Conservation (phyloP, 1,284 basidiomycete genomes). For the Austroboletus niveus region DNA sequence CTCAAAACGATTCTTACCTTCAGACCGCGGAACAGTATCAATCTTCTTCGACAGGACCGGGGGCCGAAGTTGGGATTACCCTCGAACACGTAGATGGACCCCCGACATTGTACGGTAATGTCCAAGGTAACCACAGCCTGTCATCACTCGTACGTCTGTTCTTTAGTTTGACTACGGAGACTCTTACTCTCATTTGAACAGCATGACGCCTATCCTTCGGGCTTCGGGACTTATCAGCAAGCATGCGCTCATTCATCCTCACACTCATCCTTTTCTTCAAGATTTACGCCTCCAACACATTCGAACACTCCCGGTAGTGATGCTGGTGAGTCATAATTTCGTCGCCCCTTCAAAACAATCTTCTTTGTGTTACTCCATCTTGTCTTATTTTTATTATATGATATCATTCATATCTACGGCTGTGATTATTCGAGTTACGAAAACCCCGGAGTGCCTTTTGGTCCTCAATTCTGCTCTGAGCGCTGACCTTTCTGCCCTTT, state of each 20-base stretch:
- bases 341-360: neutral
- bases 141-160: slow-evolving; percentile 27
- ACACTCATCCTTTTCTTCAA: slow-evolving; percentile 15
- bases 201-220: slow-evolving; percentile 15
- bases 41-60: slow-evolving; percentile 2
- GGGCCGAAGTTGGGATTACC: slow-evolving; percentile 12
- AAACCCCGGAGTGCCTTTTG: too few relatives aligned
- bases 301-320: slow-evolving; percentile 28
- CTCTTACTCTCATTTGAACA: neutral
- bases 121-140: slow-evolving; percentile 15
- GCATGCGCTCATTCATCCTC: slow-evolving; percentile 16
- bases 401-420: too few relatives aligned
- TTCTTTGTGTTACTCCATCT: too few relatives aligned
- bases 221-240: slow-evolving; percentile 7
- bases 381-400: too few relatives aligned
- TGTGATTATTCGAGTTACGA: too few relatives aligned
- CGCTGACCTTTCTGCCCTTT: neutral
- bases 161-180: neutral
- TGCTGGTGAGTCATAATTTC: slow-evolving; percentile 21
- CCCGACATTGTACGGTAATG: slow-evolving; percentile 11
- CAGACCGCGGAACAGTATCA: slow-evolving; percentile 7
- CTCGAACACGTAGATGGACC: slow-evolving; percentile 15
- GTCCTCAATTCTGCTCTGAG: too few relatives aligned
- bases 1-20: slow-evolving; percentile 8
- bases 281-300: slow-evolving; percentile 24